Conservation (phyloP, 2,329 filamentous ascomycete genomes). For the Cercospora nicotianae region DNA sequence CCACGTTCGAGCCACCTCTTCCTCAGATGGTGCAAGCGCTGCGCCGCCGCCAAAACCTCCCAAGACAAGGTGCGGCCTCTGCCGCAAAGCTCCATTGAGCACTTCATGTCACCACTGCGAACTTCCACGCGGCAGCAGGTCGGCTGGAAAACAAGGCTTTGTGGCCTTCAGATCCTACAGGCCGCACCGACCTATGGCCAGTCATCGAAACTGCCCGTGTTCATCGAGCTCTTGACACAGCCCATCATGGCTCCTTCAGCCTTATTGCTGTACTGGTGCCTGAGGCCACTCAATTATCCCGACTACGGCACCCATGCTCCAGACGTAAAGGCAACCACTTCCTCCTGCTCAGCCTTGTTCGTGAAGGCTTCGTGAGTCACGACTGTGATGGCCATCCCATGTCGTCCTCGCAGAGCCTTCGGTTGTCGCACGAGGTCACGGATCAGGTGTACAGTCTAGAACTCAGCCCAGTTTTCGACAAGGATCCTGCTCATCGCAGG, state of each 20-base stretch:
- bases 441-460: background rate
- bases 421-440: background rate
- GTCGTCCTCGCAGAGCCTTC: background rate
- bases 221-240: background rate
- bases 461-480: background rate
- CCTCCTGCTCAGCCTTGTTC: background rate
- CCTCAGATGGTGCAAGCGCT: constrained; percentile 3
- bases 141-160: background rate
- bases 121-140: background rate
- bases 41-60: background rate
- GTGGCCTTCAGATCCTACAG: background rate
- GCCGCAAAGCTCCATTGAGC: background rate
- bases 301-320: background rate
- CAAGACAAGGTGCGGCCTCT: background rate
- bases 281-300: background rate
- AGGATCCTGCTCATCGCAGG: background rate
- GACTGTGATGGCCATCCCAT: background rate
- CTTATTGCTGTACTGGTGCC: constrained; percentile 3
- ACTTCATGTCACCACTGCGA: background rate
- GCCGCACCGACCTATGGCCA: background rate
- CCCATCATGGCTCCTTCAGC: background rate
- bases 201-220: background rate
- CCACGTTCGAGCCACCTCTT: background rate
- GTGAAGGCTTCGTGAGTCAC: background rate
- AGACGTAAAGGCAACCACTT: background rate